A percentile compares a stretch with the other conserved stretches of the same genome.
Conservation (phyloP, 768 basidiomycete genomes). For the Agaricus subrufescens region DNA sequence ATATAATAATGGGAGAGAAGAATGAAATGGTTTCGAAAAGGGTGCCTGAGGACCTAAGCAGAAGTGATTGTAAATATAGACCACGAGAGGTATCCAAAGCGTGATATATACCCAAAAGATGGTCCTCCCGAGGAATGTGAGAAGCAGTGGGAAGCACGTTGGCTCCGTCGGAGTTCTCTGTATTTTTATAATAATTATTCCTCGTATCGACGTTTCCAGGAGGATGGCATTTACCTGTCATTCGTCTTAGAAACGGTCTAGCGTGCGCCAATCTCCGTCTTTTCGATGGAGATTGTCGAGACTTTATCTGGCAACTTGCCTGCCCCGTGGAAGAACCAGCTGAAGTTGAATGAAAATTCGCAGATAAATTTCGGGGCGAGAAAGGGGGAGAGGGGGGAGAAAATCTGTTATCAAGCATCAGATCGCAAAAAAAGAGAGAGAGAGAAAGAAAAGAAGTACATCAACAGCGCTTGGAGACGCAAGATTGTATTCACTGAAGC, state of each 20-base stretch:
- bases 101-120: not conserved
- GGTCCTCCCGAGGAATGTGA: not conserved
- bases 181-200: no score
- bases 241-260: not conserved
- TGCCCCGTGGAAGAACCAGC: not conserved
- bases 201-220: not conserved
- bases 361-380: no score
- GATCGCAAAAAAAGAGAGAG: no score
- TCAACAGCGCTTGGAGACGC: no score
- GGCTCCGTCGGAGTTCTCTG: not conserved
- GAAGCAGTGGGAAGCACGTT: not conserved
- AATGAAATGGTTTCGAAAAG: not conserved
- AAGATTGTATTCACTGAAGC: no score
- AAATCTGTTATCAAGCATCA: no score
- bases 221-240: conserved; percentile 9
- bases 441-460: no score
- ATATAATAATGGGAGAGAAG: not conserved
- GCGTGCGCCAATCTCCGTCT: not conserved
- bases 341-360: not conserved
- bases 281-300: not conserved
- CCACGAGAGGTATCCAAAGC: not conserved
- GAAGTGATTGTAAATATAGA: not conserved
- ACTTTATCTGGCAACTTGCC: not conserved
- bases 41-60: not conserved
- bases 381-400: no score